Percentiles rank a stretch among this genome's conserved stretches.
phyloP scores from a whole-genome alignment of 2,329 filamentous ascomycete species.

The Balansia obtecta region DNA sequence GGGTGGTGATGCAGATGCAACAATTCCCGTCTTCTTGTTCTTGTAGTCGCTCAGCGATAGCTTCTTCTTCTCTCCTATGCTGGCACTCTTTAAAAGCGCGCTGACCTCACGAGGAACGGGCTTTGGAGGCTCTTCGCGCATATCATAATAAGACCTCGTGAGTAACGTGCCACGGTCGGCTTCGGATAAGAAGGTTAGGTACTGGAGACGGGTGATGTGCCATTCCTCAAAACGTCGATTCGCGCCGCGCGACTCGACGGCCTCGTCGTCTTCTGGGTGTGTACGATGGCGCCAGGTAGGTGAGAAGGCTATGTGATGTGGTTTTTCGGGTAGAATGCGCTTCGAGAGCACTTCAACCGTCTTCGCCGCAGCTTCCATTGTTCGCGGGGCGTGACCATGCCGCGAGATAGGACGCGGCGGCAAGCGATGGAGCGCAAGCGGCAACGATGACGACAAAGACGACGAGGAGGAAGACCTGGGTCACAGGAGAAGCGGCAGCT shows the following conservation, averaged over 20 bases:
- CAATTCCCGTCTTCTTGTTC: slow-evolving; percentile 33
- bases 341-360: slow-evolving; percentile 40
- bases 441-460: background rate
- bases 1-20: slow-evolving; percentile 23
- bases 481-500: background rate
- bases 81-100: slow-evolving; percentile 25
- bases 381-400: slow-evolving; percentile 27
- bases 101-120: slow-evolving; percentile 24
- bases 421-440: slow-evolving; percentile 1
- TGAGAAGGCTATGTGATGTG: slow-evolving; percentile 40
- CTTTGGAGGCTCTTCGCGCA: slow-evolving; percentile 37
- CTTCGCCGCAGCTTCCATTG: slow-evolving; percentile 48
- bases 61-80: slow-evolving; percentile 40
- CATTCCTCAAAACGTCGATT: slow-evolving; percentile 33
- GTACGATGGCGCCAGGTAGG: slow-evolving; percentile 34
- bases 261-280: slow-evolving; percentile 26
- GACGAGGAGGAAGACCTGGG: background rate
- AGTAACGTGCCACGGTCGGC: slow-evolving; percentile 45
- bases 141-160: slow-evolving; percentile 44
- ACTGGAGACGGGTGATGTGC: slow-evolving; percentile 38
- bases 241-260: slow-evolving; percentile 1
- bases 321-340: slow-evolving; percentile 37
- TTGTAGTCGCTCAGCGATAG: slow-evolving; percentile 47
- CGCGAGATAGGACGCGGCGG: slow-evolving; percentile 14
- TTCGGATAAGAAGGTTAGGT: slow-evolving; percentile 44